Conservation (phyloP, 2,329 filamentous ascomycete species). For the Ceratocystis smalleyi region DNA sequence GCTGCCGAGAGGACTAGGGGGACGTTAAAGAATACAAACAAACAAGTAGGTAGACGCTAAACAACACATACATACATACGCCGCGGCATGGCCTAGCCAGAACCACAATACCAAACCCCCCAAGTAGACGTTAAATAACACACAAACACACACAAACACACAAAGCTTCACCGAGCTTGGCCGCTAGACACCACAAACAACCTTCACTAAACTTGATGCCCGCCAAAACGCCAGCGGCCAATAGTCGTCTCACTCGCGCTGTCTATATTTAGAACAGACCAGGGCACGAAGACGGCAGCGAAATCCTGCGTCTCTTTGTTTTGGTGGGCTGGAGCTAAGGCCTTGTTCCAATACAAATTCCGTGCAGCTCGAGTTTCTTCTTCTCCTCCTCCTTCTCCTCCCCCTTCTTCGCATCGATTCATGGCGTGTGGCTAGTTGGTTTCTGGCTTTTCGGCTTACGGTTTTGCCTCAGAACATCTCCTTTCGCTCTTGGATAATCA, state of each 20-base stretch:
- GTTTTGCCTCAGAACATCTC: background rate
- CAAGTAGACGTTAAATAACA: too few species aligned
- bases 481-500: background rate
- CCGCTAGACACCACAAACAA: too few species aligned
- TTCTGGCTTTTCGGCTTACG: background rate
- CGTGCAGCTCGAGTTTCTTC: background rate
- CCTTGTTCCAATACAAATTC: background rate
- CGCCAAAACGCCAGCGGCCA: background rate
- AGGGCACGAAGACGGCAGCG: background rate
- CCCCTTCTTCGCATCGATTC: background rate
- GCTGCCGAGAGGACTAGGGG: too few species aligned
- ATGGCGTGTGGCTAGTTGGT: background rate
- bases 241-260: background rate
- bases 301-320: background rate
- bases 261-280: background rate
- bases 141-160: too few species aligned
- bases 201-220: background rate
- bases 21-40: too few species aligned
- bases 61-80: too few species aligned
- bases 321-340: slow-evolving; percentile 4
- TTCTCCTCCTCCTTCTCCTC: background rate
- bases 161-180: background rate
- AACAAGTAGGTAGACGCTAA: too few species aligned
- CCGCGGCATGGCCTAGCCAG: too few species aligned
- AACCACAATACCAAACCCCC: too few species aligned